phyloP scores from a whole-genome alignment of 805 yeast species.

The Vanderwaltozyma yarrowii region DNA sequence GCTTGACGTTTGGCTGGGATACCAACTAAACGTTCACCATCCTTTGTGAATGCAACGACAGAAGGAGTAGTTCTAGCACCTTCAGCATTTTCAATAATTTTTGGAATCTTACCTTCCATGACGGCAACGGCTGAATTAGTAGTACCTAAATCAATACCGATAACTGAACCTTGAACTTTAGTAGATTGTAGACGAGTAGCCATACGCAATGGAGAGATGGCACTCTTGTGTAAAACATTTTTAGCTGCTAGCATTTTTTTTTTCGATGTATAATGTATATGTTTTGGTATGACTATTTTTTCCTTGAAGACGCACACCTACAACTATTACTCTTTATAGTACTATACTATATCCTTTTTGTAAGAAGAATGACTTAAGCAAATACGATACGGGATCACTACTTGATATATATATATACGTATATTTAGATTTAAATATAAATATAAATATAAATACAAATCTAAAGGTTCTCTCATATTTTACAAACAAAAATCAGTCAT shows the following conservation, averaged over 20 bases:
- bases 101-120: slow-evolving; percentile 59
- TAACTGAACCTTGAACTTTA: slow-evolving; percentile 38
- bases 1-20: slow-evolving; percentile 95
- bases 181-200: slow-evolving; percentile 28
- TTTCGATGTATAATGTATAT: no score
- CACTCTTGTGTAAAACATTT: not conserved
- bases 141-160: slow-evolving; percentile 81
- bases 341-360: no score
- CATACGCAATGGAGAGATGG: not conserved
- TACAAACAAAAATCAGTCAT: no score
- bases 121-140: slow-evolving; percentile 84
- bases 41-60: slow-evolving; percentile 87
- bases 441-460: no score
- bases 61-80: slow-evolving; percentile 89
- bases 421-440: no score
- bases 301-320: no score
- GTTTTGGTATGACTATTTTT: no score
- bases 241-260: slow-evolving; percentile 2
- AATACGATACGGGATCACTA: no score
- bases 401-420: no score
- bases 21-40: slow-evolving; percentile 87
- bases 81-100: slow-evolving; percentile 71
- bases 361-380: no score
- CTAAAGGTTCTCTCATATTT: no score
- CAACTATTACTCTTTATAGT: no score